Percentiles rank a stretch among this genome's conserved stretches.
These are phyloP conservation scores for Candida namnaoensis DNA, from an alignment of 805 yeast species.

Conservation along the genomic window DNA sequence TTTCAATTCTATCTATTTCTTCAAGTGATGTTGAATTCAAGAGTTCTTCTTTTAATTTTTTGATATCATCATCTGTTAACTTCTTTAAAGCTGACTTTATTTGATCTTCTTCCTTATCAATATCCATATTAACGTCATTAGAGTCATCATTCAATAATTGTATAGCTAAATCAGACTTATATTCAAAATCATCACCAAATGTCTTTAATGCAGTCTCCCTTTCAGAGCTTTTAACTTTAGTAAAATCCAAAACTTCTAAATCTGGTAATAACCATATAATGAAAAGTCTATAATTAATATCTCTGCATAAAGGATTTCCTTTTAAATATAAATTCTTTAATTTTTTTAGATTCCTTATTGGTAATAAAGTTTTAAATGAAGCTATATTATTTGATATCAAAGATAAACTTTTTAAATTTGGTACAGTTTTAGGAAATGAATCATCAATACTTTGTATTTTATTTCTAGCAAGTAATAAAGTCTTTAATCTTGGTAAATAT, in stretches of 20 bases:
- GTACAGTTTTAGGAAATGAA: slow-evolving; percentile 24
- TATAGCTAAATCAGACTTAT: slow-evolving; percentile 21
- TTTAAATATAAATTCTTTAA: slow-evolving; percentile 40
- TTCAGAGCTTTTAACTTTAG: slow-evolving; percentile 49
- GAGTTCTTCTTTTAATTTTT: slow-evolving; percentile 42
- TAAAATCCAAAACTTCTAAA: slow-evolving; percentile 59
- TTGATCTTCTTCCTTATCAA: slow-evolving; percentile 22
- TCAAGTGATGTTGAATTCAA: slow-evolving; percentile 57
- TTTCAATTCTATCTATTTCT: slow-evolving; percentile 69
- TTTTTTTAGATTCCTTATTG: slow-evolving; percentile 27
- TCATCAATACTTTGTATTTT: slow-evolving; percentile 35
- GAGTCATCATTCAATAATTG: slow-evolving; percentile 13
- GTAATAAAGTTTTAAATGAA: slow-evolving; percentile 33
- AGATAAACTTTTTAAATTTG: slow-evolving; percentile 41
- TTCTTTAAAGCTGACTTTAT: slow-evolving; percentile 30
- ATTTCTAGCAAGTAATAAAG: slow-evolving; percentile 59
- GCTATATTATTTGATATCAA: slow-evolving; percentile 44
- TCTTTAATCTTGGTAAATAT: slow-evolving; percentile 28
- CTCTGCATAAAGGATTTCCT: slow-evolving; percentile 48
- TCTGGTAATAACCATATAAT: slow-evolving; percentile 56
- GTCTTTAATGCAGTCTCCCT: slow-evolving; percentile 32
- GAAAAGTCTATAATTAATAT: slow-evolving; percentile 48
- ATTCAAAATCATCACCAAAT: slow-evolving; percentile 25
- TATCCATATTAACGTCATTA: slow-evolving; percentile 1
- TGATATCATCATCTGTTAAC: slow-evolving; percentile 46